Evolutionary conservation across 202 grass and related monocot genomes (phyloP), one percentile per base, ranked within the genome.

Genomic region (Cymbopogon flexuosus): DNA sequence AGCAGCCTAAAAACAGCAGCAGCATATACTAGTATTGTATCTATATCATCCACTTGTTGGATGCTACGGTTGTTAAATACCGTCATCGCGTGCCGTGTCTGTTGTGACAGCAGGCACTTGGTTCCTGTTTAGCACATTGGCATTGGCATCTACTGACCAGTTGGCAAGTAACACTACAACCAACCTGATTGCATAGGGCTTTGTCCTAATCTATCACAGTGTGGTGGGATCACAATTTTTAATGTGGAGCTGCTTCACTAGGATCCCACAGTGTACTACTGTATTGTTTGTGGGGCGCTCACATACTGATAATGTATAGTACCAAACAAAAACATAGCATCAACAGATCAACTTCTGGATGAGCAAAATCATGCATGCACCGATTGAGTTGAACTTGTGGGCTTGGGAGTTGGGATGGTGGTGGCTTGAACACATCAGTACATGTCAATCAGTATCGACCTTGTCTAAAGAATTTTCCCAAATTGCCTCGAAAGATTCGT

Each of bases 71-170:
- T 81, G 76, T 74, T 81, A 80, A 83, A 72, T 84, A 80, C 76
- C 5, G 33, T 69, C 81, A 65, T 42, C 15, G n/a, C 30, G 31
- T 84, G 70, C 16, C 12, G 37, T 47, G 77, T 85, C 87, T 81
- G 65, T 66, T 72, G 77, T 72, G 82, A 84, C 82, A 89, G 82
- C 65, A 72, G 3, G 5, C 24, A 22, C 52, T 62, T 82, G 6
- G 36, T 41, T 79, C 41, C 35, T 71, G n/a, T 78, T 70, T 68
- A 72, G 69, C 68, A 46, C 63, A 42, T 14, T 85, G 46, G 65
- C 78, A 85, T 85, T 85, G 58, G 71, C 79, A 85, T 85, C 69
- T 76, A 63, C 68, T 72, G 33, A 77, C 77, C 79, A 83, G 79
- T 68, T 57, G 73, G 79, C 47, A 46, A 84, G 51, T 37, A 85